Percentiles rank a stretch among this genome's conserved stretches.
These are phyloP conservation scores for Pilobolus umbonatus DNA, from an alignment of 192 early-diverging fungal genomes.

Conservation along the genomic window DNA sequence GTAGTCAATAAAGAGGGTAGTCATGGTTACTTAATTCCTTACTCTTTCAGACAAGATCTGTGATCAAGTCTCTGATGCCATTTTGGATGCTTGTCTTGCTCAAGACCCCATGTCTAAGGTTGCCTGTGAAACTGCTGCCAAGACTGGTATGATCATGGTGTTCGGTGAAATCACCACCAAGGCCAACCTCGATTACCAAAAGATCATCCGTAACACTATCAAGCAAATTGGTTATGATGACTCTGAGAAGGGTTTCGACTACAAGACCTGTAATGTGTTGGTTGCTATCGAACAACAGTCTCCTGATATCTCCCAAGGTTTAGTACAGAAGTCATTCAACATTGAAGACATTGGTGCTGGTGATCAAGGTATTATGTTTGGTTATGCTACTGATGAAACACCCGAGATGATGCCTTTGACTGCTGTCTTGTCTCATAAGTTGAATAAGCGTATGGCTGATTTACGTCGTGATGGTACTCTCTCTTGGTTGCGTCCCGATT, in stretches of 20 bases:
- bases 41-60: conserved; percentile 89
- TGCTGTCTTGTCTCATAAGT: conserved; percentile 91
- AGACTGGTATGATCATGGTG: conserved; percentile 99
- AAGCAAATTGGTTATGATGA: conserved; percentile 99
- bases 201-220: conserved; percentile 98
- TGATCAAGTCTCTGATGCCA: conserved; percentile 99
- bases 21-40: neutral
- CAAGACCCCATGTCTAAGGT: conserved; percentile 97
- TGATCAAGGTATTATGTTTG: conserved; percentile 95
- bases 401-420: conserved; percentile 99
- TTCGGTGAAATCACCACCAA: conserved; percentile 99
- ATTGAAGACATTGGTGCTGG: conserved; percentile 98
- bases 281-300: conserved; percentile 99
- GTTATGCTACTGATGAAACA: conserved; percentile 98
- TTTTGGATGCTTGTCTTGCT: conserved; percentile 92
- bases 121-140: conserved; percentile 98
- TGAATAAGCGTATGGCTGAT: conserved; percentile 95
- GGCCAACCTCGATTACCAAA: conserved; percentile 97
- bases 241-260: conserved; percentile 99
- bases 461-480: conserved; percentile 88
- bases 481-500: conserved; percentile 95
- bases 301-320: conserved; percentile 97
- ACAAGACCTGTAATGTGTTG: conserved; percentile 99
- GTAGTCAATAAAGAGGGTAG: neutral
- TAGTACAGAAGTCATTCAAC: conserved; percentile 86